phyloP scores from a whole-genome alignment of 2,329 filamentous ascomycete genomes.

The Fusarium incarnatum region DNA sequence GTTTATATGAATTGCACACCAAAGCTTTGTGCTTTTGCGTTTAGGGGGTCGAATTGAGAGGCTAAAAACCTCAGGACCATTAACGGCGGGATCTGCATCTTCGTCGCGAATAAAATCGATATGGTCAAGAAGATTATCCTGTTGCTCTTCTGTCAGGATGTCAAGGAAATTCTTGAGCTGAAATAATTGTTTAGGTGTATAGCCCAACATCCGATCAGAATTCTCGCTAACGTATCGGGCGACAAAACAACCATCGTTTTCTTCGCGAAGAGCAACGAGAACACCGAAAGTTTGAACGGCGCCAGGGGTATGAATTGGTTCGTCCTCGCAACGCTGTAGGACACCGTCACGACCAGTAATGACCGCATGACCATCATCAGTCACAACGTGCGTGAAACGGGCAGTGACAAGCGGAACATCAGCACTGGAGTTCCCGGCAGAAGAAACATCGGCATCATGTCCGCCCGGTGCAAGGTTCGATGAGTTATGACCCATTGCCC shows the following conservation, averaged over 20 bases:
- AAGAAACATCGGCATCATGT: constrained; percentile 31
- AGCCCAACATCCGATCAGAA: constrained; percentile 78
- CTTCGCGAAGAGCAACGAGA: constrained; percentile 78
- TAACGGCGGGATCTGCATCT: constrained; percentile 76
- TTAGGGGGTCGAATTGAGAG: constrained; percentile 74
- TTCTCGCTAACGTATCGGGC: constrained; percentile 87
- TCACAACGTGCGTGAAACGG: constrained; percentile 82
- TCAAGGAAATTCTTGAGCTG: constrained; percentile 81
- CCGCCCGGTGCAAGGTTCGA: not conserved
- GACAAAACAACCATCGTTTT: constrained; percentile 72
- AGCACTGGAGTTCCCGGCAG: constrained; percentile 37
- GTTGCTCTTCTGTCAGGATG: constrained; percentile 84
- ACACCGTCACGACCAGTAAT: constrained; percentile 82
- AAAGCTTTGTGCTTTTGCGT: constrained; percentile 73
- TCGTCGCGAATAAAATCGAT: constrained; percentile 90
- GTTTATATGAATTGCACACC: constrained; percentile 88
- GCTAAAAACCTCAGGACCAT: constrained; percentile 89
- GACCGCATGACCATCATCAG: constrained; percentile 82
- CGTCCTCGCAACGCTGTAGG: constrained; percentile 86
- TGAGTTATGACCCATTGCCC: constrained; percentile 2
- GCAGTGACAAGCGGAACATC: constrained; percentile 69
- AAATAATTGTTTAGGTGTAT: constrained; percentile 81
- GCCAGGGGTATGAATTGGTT: constrained; percentile 89
- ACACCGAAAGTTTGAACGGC: constrained; percentile 84
- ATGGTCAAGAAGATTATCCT: constrained; percentile 85